Evolutionary conservation across 2,329 filamentous ascomycete species (phyloP).

Genomic region (Nectriaceae sp.): DNA sequence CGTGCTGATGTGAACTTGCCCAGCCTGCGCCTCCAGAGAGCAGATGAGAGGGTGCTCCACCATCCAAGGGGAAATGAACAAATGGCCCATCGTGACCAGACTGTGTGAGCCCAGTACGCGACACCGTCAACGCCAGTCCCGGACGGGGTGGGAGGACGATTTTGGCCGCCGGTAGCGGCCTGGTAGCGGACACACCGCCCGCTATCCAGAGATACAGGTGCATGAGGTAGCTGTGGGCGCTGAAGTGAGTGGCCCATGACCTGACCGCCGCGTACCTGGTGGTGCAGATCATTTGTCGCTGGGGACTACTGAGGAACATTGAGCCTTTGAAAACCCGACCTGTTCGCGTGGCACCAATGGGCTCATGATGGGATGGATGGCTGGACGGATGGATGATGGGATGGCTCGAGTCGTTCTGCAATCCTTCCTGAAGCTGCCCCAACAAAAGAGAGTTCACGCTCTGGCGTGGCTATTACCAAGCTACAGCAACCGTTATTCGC

Average conservation of each 20-base stretch:
- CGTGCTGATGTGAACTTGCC: no score
- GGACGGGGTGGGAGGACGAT: slow-evolving; percentile 16
- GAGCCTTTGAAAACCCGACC: background rate
- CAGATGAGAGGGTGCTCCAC: no score
- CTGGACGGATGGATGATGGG: slow-evolving; percentile 4
- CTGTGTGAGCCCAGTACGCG: slow-evolving; percentile 12
- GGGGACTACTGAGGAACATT: background rate
- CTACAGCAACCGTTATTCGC: no score
- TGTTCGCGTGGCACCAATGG: slow-evolving; percentile 29
- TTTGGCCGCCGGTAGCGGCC: slow-evolving; percentile 20
- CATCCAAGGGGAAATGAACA: background rate
- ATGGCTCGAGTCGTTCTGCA: background rate
- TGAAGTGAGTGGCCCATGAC: slow-evolving; percentile 10
- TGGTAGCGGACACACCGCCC: slow-evolving; percentile 27
- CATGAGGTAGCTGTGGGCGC: slow-evolving; percentile 16
- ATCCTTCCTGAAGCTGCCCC: no score
- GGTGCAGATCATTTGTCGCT: background rate
- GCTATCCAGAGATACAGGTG: slow-evolving; percentile 11
- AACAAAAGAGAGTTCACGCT: background rate
- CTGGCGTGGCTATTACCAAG: no score
- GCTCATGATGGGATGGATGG: slow-evolving; percentile 13
- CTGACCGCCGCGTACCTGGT: slow-evolving; percentile 14
- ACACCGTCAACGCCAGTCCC: slow-evolving; percentile 11
- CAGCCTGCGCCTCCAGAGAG: no score
- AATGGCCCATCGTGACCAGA: slow-evolving; percentile 28